phyloP scores from a whole-genome alignment of 805 yeast species.

The Saccharomycopsis lassenensis region DNA sequence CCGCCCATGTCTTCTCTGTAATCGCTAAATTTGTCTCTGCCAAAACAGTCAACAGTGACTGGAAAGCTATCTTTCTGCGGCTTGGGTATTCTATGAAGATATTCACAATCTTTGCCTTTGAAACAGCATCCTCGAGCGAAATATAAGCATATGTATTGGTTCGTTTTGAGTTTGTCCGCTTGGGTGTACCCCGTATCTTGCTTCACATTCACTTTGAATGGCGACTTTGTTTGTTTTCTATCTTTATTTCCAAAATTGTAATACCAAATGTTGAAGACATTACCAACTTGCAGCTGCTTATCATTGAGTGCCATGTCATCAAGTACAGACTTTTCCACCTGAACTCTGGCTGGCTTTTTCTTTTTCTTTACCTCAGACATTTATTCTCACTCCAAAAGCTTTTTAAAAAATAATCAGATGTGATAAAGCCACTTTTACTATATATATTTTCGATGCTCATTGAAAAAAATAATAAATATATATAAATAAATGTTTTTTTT shows the following conservation, averaged over 20 bases:
- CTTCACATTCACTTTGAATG: constrained; percentile 45
- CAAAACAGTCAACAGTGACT: constrained; percentile 79
- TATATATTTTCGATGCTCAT: no score
- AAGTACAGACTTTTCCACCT: constrained; percentile 50
- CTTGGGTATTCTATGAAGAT: constrained; percentile 66
- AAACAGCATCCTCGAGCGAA: constrained; percentile 86
- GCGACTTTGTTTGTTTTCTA: constrained; percentile 34
- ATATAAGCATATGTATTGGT: constrained; percentile 56
- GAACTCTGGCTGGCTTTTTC: constrained; percentile 55
- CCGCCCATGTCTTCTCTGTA: constrained; percentile 94
- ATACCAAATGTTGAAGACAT: constrained; percentile 79
- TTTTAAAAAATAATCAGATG: no score
- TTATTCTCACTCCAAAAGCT: no score
- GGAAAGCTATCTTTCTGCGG: constrained; percentile 42
- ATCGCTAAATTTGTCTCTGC: constrained; percentile 72
- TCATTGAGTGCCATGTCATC: constrained; percentile 39
- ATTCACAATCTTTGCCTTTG: constrained; percentile 65
- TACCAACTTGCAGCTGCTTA: constrained; percentile 72
- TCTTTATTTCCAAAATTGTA: constrained; percentile 82
- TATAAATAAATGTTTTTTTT: no score
- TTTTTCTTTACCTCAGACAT: constrained; percentile 12
- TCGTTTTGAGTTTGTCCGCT: constrained; percentile 37
- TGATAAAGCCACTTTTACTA: no score
- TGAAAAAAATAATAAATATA: not conserved
- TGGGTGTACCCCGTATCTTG: constrained; percentile 67